These are phyloP conservation scores for Phytopythium aichiense DNA, from an alignment of 352 stramenopile species.

Conservation along the genomic window DNA sequence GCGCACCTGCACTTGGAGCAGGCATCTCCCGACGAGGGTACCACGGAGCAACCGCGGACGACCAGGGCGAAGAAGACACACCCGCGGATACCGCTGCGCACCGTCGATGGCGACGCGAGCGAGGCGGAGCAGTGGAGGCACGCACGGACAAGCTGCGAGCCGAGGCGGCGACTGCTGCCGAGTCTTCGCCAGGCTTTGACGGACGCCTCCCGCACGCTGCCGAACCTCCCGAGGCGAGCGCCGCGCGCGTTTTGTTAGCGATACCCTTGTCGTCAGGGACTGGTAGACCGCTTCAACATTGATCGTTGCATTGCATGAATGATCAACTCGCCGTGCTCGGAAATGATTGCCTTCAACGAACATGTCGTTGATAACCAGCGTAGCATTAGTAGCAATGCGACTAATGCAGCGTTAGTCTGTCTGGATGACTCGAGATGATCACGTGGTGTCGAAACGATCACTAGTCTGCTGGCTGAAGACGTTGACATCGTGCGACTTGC, in stretches of 20 bases:
- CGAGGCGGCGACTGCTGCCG: slow-evolving; percentile 21
- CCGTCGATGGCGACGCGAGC: background rate
- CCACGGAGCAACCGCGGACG: background rate
- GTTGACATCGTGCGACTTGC: too few relatives aligned
- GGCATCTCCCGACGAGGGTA: background rate
- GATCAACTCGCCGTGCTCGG: too few relatives aligned
- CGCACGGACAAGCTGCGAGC: background rate
- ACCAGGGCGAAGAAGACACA: background rate
- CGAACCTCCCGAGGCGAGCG: slow-evolving; percentile 32
- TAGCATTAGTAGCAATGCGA: too few relatives aligned
- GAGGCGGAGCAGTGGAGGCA: background rate
- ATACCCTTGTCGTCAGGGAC: too few relatives aligned
- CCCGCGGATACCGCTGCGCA: background rate
- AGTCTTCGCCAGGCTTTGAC: slow-evolving; percentile 48
- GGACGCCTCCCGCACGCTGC: slow-evolving; percentile 33
- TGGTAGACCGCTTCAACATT: too few relatives aligned
- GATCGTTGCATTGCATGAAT: too few relatives aligned
- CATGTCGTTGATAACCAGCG: too few relatives aligned
- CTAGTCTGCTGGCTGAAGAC: too few relatives aligned
- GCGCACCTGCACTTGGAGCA: slow-evolving; percentile 42
- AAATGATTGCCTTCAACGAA: too few relatives aligned
- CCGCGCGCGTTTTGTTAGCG: background rate
- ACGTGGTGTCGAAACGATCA: too few relatives aligned
- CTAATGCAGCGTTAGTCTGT: too few relatives aligned
- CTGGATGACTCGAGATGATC: too few relatives aligned